Percentiles rank a stretch among this genome's conserved stretches.
These are phyloP conservation scores for Aspergillus diversus DNA, from an alignment of 495 filamentous ascomycete species.

Conservation along the genomic window DNA sequence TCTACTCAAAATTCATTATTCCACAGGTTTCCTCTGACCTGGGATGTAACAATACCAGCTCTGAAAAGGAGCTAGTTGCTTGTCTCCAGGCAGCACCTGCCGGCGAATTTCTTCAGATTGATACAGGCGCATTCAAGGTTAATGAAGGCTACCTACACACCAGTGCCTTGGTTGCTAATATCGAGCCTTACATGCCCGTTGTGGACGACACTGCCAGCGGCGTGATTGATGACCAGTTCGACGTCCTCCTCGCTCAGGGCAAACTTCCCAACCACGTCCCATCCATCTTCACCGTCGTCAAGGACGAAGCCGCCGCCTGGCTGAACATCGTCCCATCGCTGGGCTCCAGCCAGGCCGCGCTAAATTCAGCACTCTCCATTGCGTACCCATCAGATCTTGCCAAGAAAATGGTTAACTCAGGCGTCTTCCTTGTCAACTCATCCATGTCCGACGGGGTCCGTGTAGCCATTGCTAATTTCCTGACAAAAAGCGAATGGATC, in stretches of 20 bases:
- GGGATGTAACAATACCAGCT: conserved; percentile 23
- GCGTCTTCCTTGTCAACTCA: conserved; percentile 19
- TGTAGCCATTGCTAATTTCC: conserved; percentile 17
- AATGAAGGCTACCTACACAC: conserved; percentile 22
- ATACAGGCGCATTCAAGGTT: conserved; percentile 11
- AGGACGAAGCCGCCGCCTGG: conserved; percentile 29
- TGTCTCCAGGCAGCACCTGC: conserved; percentile 32
- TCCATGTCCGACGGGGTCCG: conserved; percentile 24
- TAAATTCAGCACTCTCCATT: conserved; percentile 11
- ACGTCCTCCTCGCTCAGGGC: conserved; percentile 23
- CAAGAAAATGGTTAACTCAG: conserved; percentile 16
- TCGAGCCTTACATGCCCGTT: conserved; percentile 30
- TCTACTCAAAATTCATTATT: conserved; percentile 29
- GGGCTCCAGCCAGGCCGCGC: conserved; percentile 7
- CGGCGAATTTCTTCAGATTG: conserved; percentile 19
- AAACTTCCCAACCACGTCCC: conserved; percentile 27
- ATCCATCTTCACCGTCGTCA: conserved; percentile 31
- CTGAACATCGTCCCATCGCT: conserved; percentile 15
- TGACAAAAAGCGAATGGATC: conserved; percentile 30
- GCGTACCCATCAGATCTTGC: conserved; percentile 21
- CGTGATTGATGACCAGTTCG: conserved; percentile 34
- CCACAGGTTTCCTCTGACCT: conserved; percentile 28
- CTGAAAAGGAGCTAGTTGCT: conserved; percentile 21
- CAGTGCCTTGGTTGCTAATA: conserved; percentile 23
- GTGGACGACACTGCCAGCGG: conserved; percentile 27